Base-by-base conservation (phyloP, 2,329 filamentous ascomycete genomes). In the Cadophora sp. region DNA sequence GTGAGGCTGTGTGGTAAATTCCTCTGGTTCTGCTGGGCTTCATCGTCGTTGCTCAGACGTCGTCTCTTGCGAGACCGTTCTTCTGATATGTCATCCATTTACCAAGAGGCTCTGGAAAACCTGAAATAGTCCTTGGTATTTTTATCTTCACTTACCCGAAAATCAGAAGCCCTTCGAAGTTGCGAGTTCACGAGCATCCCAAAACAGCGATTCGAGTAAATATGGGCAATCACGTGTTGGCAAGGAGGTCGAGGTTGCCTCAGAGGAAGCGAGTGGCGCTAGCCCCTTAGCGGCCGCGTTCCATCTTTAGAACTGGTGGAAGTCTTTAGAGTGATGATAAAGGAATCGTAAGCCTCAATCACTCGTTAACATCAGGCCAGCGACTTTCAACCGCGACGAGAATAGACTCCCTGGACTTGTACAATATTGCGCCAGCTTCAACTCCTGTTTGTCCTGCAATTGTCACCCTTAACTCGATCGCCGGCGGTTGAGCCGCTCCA, bases 21-120 rank as follows among this genome's bases (percentile, higher is more conserved):
- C 56, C 62, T 67, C 16, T 12, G 27, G 29, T 43, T 66, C 19
- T 43, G 58, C 22, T 64, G 22, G 26, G n/a, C 16, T 12, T 68
- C 40, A 46, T 67, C 58, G 26, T 72, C 65, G 31, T 67, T 66
- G 61, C 64, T 72, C 11, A 76, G 9, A 56, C 68, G 73, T 22
- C 67, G 72, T 69, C 75, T 75, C 68, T 77, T 78, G 3, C 58
- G 72, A 61, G 74, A 67, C 12, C 46, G 68, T 53, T 74, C 71
- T 43, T 72, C 69, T 56, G 58, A 48, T 9, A 24, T 34, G 64
- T 69, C 69, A 62, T 71, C 73, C 72, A 76, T 76, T 19, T 69
- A 34, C 29, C 27, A 11, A 16, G 46, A 16, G 61, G 14, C 31
- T 58, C 11, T 16, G 9, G 22, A 9, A 6, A n/a, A 31, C 16